These are phyloP conservation scores for Amaranthus palmeri DNA, from an alignment of 148 eudicot genomes.

Conservation along the genomic window DNA sequence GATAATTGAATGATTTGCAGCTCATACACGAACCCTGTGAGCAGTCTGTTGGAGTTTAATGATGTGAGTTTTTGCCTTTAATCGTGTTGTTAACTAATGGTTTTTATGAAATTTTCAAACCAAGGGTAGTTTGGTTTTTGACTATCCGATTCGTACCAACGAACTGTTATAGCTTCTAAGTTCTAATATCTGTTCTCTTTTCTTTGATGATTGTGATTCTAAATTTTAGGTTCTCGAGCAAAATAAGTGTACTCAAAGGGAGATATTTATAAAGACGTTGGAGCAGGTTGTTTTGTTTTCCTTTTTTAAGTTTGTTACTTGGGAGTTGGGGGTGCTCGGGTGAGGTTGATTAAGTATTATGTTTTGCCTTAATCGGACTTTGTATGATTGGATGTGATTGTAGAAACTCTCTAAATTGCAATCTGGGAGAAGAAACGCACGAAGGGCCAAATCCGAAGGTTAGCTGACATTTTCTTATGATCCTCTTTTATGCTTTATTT, in stretches of 20 bases:
- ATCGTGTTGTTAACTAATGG: neutral
- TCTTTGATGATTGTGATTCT: conserved; percentile 1
- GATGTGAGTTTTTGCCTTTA: conserved; percentile 29
- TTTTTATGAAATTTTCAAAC: neutral
- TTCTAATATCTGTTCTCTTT: neutral
- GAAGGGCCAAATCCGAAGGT: conserved; percentile 30
- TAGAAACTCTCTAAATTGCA: conserved; percentile 14
- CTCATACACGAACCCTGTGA: conserved; percentile 40
- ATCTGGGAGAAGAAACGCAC: conserved; percentile 11
- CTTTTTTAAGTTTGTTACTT: neutral
- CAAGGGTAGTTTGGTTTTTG: neutral
- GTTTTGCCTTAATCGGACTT: neutral
- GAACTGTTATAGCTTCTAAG: no score
- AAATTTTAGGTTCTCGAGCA: conserved; percentile 39
- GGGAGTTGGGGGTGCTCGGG: neutral
- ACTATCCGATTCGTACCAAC: neutral
- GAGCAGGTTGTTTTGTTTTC: conserved; percentile 33
- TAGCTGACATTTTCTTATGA: conserved; percentile 6
- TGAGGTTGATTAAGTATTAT: neutral
- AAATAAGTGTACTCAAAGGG: conserved; percentile 32
- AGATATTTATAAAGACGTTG: conserved; percentile 45
- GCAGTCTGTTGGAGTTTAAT: conserved; percentile 36
- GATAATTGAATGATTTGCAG: conserved; percentile 27
- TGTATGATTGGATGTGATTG: neutral
- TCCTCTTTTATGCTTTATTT: neutral